Evolutionary conservation across 768 basidiomycete species (phyloP).

Genomic region (Hydnomerulius pinastri): DNA sequence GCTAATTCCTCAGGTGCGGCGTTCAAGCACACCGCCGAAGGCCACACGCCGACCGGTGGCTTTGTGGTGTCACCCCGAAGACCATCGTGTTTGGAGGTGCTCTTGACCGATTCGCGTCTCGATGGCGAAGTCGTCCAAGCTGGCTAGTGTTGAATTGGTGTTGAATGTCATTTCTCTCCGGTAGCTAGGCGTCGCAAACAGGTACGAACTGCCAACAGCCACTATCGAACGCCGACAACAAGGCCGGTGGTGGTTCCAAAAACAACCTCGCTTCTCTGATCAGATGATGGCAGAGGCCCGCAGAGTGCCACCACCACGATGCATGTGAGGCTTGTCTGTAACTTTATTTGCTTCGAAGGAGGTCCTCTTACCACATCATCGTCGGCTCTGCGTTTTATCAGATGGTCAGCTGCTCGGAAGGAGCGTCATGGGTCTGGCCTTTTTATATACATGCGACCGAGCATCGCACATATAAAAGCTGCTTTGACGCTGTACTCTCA

Average conservation of each 20-base stretch:
- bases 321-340: background rate
- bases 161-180: too few species aligned
- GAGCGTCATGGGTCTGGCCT: background rate
- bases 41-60: too few species aligned
- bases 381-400: background rate
- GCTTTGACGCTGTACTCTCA: background rate
- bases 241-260: background rate
- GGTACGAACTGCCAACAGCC: too few species aligned
- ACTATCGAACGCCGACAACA: too few species aligned
- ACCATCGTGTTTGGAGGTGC: too few species aligned
- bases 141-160: too few species aligned
- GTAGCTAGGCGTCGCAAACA: too few species aligned
- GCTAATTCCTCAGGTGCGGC: too few species aligned
- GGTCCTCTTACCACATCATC: background rate
- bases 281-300: background rate
- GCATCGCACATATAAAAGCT: background rate
- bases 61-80: too few species aligned
- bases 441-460: background rate
- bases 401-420: background rate
- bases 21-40: too few species aligned
- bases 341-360: background rate
- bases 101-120: too few species aligned
- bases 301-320: background rate
- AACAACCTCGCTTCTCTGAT: background rate
- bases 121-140: too few species aligned